Evolutionary conservation across 2,329 filamentous ascomycete species (phyloP), one percentile per base, ranked within the genome.

Genomic region (Pseudogymnoascus sp.): DNA sequence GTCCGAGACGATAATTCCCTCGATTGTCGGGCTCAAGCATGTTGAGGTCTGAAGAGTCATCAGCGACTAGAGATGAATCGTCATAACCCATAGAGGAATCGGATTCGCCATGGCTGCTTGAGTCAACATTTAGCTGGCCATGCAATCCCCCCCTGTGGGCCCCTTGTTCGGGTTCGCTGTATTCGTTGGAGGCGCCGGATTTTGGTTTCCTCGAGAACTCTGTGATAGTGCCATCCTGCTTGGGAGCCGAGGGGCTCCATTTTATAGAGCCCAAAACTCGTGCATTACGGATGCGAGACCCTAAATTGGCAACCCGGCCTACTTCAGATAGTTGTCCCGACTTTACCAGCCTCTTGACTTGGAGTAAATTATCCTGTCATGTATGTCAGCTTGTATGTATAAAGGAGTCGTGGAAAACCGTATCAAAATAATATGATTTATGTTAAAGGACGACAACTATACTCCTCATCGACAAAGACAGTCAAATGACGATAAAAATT

Each of bases 291-390:
- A 97, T 97, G 47, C 86, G 83, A 34, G 85, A 83, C 62, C 86
- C 86, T 73, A 97, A 93, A 72, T 96, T 86, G 42, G 82, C 81
- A 74, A 93, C 96, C 65, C 84, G 83, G n/a, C 83, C 80, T n/a
- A 96, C 79, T 71, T 91, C 86, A 67, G 87, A 84, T 23, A 96
- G 81, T 70, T 89, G 86, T 1, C 87, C 86, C 71, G 89, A 84
- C 51, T 80, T 79, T 4, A 80, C 79, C 2, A 95, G 82, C 73
- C 96, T 89, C 69, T 87, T 89, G 67, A 97, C 85, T 68, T 93
- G 88, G 51, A 99, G 83, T 69, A 86, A 90, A 67, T 89, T 83
- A 68, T 96, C 89, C 86, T 89, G 45, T 39, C 51, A 21, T 57
- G 60, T 42, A 34, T 65, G 71, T 73, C 61, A 73, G 71, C 63